These are phyloP conservation scores for Flaveria bidentis DNA, from an alignment of 129 eudicot species.

Conservation along the genomic window DNA sequence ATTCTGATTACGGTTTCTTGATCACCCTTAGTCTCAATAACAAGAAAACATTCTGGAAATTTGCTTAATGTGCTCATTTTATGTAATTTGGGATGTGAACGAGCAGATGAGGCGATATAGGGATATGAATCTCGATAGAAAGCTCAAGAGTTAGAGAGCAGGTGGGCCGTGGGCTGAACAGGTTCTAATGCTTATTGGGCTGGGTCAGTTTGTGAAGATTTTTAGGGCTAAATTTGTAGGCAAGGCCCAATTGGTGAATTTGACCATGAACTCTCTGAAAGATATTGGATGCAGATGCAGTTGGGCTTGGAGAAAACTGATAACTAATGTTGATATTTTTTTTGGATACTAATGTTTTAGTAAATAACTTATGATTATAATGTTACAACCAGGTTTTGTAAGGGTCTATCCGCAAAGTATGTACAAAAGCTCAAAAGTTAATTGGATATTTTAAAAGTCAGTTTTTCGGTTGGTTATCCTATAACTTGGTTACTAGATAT, in stretches of 20 bases:
- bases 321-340: background rate
- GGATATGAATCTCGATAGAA: too few relatives aligned
- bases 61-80: too few relatives aligned
- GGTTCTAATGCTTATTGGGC: slow-evolving; percentile 71
- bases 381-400: background rate
- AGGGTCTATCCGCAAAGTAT: background rate
- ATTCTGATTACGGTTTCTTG: too few relatives aligned
- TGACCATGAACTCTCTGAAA: slow-evolving; percentile 53
- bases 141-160: slow-evolving; percentile 30
- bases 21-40: too few relatives aligned
- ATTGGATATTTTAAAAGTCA: background rate
- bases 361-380: background rate
- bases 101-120: too few relatives aligned
- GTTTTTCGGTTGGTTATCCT: slow-evolving; percentile 11
- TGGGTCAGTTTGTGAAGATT: slow-evolving; percentile 56
- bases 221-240: slow-evolving; percentile 45
- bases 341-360: background rate
- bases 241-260: slow-evolving; percentile 64
- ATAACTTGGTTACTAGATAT: slow-evolving; percentile 14
- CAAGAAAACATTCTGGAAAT: too few relatives aligned
- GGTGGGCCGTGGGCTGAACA: slow-evolving; percentile 79
- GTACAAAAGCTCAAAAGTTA: background rate
- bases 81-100: too few relatives aligned
- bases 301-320: slow-evolving; percentile 70
- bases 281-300: slow-evolving; percentile 30